phyloP scores from a whole-genome alignment of 352 stramenopile genomes.

The Aphanomyces invadans region DNA sequence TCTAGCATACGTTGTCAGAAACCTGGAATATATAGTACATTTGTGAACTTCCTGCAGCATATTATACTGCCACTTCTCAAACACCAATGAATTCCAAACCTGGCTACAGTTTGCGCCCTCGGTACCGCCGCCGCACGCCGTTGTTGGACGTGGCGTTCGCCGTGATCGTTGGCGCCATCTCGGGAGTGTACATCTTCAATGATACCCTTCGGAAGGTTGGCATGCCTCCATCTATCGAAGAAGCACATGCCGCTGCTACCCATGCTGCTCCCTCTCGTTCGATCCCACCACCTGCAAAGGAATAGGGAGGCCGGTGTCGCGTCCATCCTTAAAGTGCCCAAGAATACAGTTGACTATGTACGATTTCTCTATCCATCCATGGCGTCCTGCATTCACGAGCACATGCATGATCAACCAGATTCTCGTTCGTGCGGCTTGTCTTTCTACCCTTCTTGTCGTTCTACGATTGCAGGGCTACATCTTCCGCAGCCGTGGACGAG shows the following conservation, averaged over 20 bases:
- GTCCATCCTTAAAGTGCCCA: too few species aligned
- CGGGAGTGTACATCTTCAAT: slow-evolving; percentile 70
- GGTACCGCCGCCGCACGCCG: slow-evolving; percentile 43
- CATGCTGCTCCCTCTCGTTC: neutral
- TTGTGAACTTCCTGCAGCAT: slow-evolving; percentile 4
- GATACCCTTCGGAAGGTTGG: slow-evolving; percentile 40
- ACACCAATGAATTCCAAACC: slow-evolving; percentile 38
- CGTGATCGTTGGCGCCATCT: slow-evolving; percentile 43
- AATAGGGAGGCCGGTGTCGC: neutral
- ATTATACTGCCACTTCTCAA: neutral
- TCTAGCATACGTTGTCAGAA: too few species aligned
- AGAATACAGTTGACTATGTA: too few species aligned
- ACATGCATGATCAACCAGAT: too few species aligned
- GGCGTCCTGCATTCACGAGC: too few species aligned
- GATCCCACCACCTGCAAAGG: neutral
- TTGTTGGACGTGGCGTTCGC: slow-evolving; percentile 55
- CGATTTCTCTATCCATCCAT: too few species aligned
- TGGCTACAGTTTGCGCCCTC: slow-evolving; percentile 41
- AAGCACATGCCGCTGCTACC: neutral
- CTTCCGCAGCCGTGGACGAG: slow-evolving; percentile 1
- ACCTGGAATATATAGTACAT: too few species aligned
- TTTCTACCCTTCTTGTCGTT: neutral
- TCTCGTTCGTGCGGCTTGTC: too few species aligned
- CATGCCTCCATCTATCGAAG: slow-evolving; percentile 18
- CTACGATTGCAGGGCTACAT: slow-evolving; percentile 19